Evolutionary conservation across 2,329 filamentous ascomycete species (phyloP), one percentile per base, ranked within the genome.

Genomic region (Pyricularia pennisetigena): DNA sequence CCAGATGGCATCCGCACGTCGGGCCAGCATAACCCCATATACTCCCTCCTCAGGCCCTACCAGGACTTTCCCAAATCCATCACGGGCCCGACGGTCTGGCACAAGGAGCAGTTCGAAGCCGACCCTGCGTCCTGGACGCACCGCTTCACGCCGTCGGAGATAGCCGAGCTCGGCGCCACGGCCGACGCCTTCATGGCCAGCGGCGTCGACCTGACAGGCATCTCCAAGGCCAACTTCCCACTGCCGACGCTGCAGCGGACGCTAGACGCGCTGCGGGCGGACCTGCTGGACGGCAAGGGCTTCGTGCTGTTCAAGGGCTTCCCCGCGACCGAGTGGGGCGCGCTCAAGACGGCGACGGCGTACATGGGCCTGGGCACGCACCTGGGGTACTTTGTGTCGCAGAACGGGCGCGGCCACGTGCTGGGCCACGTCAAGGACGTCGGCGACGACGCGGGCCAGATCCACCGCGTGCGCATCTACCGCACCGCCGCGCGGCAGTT

Each of bases 241-340:
- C 77, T 83, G 0, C 80, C 80, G 23, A 76, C 71, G 1, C 76
- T 83, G 3, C 73, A 77, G 72, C 75, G 74, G 12, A 70, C 74
- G 24, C 78, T 83, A 12, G 68, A 68, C 6, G 69, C 69, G 1
- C 74, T 83, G 2, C 78, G 81, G 29, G 72, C 77, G 16, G 80
- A 82, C 71, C 78, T 83, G 24, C 78, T 96, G 68, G 86, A 96
- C 75, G 93, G 92, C 71, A 95, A 95, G 74, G 93, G 93, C 20
- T 97, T 97, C 80, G 90, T 95, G 71, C 85, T 97, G 16, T 95
- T 96, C 82, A 96, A 95, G 77, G 88, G 90, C 67, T 89, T 97
- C 76, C 93, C 92, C 0, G 91, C 93, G 0, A 74, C 85, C 62
- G 76, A 85, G 78, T 97, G 93, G 93, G 88, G 89, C 0, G 86